phyloP scores from a whole-genome alignment of 768 basidiomycete species.

The Flagelloscypha sp. region DNA sequence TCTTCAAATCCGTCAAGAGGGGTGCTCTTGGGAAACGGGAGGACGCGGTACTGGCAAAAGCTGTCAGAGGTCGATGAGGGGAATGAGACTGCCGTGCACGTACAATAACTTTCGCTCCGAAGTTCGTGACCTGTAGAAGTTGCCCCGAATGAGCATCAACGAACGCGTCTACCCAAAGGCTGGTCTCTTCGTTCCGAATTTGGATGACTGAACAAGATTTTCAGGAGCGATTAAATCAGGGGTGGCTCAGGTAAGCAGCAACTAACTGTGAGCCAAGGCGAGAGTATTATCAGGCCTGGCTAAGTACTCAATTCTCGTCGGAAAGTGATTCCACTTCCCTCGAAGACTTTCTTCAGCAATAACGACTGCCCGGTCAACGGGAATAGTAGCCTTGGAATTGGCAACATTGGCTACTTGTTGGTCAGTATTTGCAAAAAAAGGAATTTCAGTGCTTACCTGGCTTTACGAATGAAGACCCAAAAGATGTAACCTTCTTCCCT shows the following conservation, averaged over 20 bases:
- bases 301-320: constrained; percentile 32
- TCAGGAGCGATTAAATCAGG: too few species aligned
- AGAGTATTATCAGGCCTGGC: constrained; percentile 28
- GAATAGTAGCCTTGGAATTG: constrained; percentile 27
- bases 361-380: constrained; percentile 25
- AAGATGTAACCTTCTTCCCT: constrained; percentile 16
- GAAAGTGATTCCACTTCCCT: constrained; percentile 33
- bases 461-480: constrained; percentile 25
- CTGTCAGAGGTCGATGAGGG: too few species aligned
- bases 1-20: constrained; percentile 41
- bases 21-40: constrained; percentile 43
- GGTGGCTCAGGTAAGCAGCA: too few species aligned
- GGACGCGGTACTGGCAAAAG: constrained; percentile 13
- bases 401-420: constrained; percentile 14
- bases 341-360: constrained; percentile 28
- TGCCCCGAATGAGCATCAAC: constrained; percentile 50
- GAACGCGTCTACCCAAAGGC: constrained; percentile 38
- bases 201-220: too few species aligned
- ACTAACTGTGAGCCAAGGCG: constrained; percentile 34
- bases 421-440: too few species aligned
- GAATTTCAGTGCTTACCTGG: constrained; percentile 18
- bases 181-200: constrained; percentile 22
- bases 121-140: constrained; percentile 43
- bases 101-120: constrained; percentile 37
- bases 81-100: too few species aligned